phyloP scores from a whole-genome alignment of 176 grass and related monocot genomes.

The Leersia perrieri region DNA sequence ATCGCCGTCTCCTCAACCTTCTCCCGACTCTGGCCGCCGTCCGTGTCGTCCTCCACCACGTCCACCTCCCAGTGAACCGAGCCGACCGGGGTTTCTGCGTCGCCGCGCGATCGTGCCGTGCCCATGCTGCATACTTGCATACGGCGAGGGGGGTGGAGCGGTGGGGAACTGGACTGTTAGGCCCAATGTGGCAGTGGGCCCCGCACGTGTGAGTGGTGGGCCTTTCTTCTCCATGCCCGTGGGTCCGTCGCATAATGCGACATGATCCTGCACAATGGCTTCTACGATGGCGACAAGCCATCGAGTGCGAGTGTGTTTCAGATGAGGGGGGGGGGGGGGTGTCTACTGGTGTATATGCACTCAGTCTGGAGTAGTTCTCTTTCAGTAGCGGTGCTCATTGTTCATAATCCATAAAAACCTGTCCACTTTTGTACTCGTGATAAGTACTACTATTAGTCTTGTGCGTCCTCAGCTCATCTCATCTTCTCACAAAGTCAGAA shows the following conservation, averaged over 20 bases:
- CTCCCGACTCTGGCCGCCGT: conserved; percentile 67
- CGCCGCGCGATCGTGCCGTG: neutral
- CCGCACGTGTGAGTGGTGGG: neutral
- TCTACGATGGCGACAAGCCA: conserved; percentile 18
- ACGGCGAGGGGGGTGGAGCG: neutral
- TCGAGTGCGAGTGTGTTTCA: conserved; percentile 17
- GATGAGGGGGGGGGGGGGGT: conserved; percentile 15
- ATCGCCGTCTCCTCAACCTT: conserved; percentile 96
- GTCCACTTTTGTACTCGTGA: neutral
- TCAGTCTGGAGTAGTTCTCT: neutral
- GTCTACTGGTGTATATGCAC: neutral
- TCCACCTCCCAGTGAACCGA: neutral
- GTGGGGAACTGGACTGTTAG: neutral
- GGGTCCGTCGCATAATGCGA: neutral
- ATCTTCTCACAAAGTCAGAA: neutral
- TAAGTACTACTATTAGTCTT: neutral
- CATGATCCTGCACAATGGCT: conserved; percentile 32
- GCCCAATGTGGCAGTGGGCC: conserved; percentile 2
- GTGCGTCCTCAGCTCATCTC: neutral
- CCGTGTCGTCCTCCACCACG: conserved; percentile 2
- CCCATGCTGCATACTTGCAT: neutral
- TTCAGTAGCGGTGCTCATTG: neutral
- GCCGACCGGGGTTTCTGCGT: neutral
- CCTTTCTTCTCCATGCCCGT: neutral
- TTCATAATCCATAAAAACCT: neutral